Percentiles rank a stretch among this genome's conserved stretches.
These are phyloP conservation scores for Grifola frondosa DNA, from an alignment of 1,284 basidiomycete species.

Conservation along the genomic window DNA sequence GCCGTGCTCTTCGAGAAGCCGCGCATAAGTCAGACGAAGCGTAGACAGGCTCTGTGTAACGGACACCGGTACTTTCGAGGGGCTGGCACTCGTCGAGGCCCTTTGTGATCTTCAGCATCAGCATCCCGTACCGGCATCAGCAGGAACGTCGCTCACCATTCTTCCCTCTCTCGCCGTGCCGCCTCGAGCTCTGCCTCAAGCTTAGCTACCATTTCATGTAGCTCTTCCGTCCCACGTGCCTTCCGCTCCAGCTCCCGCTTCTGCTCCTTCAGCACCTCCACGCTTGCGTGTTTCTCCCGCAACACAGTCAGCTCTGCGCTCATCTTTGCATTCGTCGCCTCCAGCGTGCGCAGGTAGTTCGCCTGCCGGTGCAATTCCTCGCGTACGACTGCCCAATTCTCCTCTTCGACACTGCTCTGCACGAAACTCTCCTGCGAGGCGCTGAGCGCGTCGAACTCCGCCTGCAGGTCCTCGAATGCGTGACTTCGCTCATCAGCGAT, in stretches of 20 bases:
- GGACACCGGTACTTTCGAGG: conserved; percentile 49
- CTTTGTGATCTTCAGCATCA: conserved; percentile 26
- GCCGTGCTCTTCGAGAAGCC: conserved; percentile 65
- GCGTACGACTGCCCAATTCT: conserved; percentile 54
- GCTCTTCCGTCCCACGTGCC: conserved; percentile 49
- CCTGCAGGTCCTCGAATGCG: conserved; percentile 44
- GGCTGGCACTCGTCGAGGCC: conserved; percentile 38
- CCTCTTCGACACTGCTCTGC: conserved; percentile 38
- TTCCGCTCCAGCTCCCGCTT: conserved; percentile 65
- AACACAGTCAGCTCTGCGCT: conserved; percentile 52
- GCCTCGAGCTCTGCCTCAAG: conserved; percentile 66
- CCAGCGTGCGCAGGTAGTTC: conserved; percentile 58
- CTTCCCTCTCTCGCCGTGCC: conserved; percentile 51
- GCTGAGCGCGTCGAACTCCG: conserved; percentile 45
- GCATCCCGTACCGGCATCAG: background rate
- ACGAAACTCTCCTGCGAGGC: conserved; percentile 26
- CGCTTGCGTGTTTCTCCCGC: conserved; percentile 53
- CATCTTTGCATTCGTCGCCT: conserved; percentile 61
- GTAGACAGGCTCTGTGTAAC: conserved; percentile 53
- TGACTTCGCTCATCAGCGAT: conserved; percentile 43
- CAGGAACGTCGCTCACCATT: conserved; percentile 41
- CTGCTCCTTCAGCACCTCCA: conserved; percentile 75
- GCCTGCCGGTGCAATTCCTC: conserved; percentile 67
- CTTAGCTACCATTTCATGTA: conserved; percentile 55
- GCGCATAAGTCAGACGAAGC: conserved; percentile 59